Evolutionary conservation across 208 protist genomes (phyloP), one percentile per base, ranked within the genome.

Genomic region (Wallacemonas collosoma): DNA sequence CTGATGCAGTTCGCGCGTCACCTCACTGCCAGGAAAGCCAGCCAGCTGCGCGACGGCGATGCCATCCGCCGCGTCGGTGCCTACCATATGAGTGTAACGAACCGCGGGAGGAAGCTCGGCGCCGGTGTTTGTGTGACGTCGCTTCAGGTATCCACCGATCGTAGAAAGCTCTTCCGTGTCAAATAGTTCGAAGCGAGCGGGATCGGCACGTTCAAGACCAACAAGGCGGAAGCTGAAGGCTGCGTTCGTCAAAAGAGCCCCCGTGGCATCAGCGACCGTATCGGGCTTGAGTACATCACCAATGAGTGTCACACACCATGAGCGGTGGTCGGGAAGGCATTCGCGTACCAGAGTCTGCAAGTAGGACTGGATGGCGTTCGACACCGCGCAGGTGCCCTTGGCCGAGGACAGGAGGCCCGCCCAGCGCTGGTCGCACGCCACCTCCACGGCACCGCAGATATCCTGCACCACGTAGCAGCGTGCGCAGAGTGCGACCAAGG

Each of bases 361-460:
- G 26, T 54, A 54, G 60, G 17, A 12, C 40, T 65, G 60, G 8
- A 65, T n/a, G n/a, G 60, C 60, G 60, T 65, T 65, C 11, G 60
- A 65, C 60, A 65, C 60, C 40, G 60, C 60, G 41, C 60, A 65
- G 11, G 44, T 48, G 47, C 48, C 60, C 38, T 51, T 45, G 41
- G 43, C 36, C 6, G 60, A 26, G 43, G 41, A 65, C 60, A 65
- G n/a, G 41, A 65, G 60, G 3, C 40, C 40, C 41, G 39, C 60
- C 60, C 73, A 75, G 36, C 73, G 69, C 39, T 79, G 73, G 60
- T 82, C 75, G 55, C 82, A 89, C 2, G 74, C 85, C 51, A 86
- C 81, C 67, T 93, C 85, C 8, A 79, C 88, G 3, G 79, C 88
- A n/a, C 85, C 81, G 68, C 85, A 93, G 35, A 68, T 36, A 9